Evolutionary conservation across 768 basidiomycete genomes (phyloP).

Genomic region (Favolaschia claudopus): DNA sequence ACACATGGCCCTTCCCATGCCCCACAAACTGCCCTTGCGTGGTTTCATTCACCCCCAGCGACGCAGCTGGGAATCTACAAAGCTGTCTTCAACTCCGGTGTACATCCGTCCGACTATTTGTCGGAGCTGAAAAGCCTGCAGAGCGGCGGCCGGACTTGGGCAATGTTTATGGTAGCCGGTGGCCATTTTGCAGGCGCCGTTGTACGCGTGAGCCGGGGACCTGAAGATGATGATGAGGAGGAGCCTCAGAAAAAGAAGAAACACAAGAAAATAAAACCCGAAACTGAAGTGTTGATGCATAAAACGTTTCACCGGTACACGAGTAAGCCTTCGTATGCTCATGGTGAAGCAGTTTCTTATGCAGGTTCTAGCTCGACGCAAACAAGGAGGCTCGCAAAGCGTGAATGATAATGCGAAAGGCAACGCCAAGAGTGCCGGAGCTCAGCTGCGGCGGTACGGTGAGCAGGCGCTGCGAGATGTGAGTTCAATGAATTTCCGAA

Average conservation of each 20-base stretch:
- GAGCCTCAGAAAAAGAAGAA: constrained; percentile 55
- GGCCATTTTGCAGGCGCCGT: constrained; percentile 98
- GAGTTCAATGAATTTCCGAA: constrained; percentile 30
- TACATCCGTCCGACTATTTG: constrained; percentile 57
- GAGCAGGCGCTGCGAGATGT: constrained; percentile 93
- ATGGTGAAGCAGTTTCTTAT: constrained; percentile 1
- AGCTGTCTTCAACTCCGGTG: constrained; percentile 62
- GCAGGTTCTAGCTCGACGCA: constrained; percentile 82
- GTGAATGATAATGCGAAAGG: constrained; percentile 94
- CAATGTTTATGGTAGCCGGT: constrained; percentile 95
- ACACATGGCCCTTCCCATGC: constrained; percentile 35
- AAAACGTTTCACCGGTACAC: constrained; percentile 99
- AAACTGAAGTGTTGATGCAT: constrained; percentile 83
- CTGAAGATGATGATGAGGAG: constrained; percentile 49
- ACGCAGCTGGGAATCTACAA: constrained; percentile 93
- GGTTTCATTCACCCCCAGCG: constrained; percentile 89
- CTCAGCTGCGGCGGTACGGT: constrained; percentile 91
- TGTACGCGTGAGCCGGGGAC: constrained; percentile 68
- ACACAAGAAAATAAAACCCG: constrained; percentile 71
- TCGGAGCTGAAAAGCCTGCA: constrained; percentile 74
- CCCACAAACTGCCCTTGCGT: constrained; percentile 75
- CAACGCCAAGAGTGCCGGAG: constrained; percentile 93
- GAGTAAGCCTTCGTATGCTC: constrained; percentile 61
- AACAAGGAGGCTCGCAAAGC: constrained; percentile 96
- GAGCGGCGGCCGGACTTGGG: constrained; percentile 77